Base-by-base conservation (phyloP, 441 rosid genomes). In the Pelargonium fulgidum region DNA sequence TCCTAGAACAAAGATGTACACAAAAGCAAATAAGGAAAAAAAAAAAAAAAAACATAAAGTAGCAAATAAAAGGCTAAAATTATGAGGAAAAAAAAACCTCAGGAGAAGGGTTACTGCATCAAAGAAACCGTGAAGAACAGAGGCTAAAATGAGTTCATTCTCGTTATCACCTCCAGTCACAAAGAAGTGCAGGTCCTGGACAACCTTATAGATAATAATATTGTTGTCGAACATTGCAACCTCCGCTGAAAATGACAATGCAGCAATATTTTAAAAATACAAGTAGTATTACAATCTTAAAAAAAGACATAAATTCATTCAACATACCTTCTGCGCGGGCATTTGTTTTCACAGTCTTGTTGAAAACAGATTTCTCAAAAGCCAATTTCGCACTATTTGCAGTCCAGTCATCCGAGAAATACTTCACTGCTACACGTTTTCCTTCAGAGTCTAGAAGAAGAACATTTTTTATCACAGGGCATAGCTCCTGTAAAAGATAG, bases 391-490 rank as follows among this genome's bases (percentile, higher is more conserved):
- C 75, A 75, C 72, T 79, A 78, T 89, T 85, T 58, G 96, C 89
- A 12, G 93, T 80, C 96, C 97, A 88, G 29, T 91, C 97, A 82
- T 93, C 96, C 0, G 96, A 86, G 80, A 81, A 93, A 68, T 91
- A 93, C 73, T 84, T 93, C 73, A 88, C 89, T 0, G 93, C 96
- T 41, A 93, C 87, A 56, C 97, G 98, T 75, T 88, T 93, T 68
- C 97, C 98, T 80, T 93, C 94, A 26, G 98, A 88, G 72, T 93
- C 98, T 19, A 93, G 86, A 72, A 93, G 81, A 72, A 93, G 91
- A 84, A 91, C 86, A 82, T 88, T 93, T 80, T 93, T 93, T 13
- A 93, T 84, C 41, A 80, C 68, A 54, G 97, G 96, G 80, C 96
- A 91, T 5, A 79, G 76, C 69, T 87, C 96, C 97, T 92, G 68